phyloP scores from a whole-genome alignment of 192 early-diverging fungal species.

The Fimicolochytrium jonesii region DNA sequence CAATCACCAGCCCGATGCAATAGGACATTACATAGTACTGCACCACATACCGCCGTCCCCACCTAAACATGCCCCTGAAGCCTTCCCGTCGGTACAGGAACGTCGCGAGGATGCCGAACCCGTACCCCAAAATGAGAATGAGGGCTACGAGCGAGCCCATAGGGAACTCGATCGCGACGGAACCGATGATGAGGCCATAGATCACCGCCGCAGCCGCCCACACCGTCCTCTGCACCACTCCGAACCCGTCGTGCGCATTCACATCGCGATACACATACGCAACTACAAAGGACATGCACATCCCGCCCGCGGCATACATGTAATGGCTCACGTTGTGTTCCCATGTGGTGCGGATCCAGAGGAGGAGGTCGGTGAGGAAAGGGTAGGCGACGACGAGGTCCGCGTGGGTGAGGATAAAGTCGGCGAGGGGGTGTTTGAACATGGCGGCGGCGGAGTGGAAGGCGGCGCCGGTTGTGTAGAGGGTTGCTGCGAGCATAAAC shows the following conservation, averaged over 20 bases:
- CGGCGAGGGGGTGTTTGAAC: slow-evolving; percentile 30
- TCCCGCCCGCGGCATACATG: slow-evolving; percentile 36
- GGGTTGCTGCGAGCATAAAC: slow-evolving; percentile 22
- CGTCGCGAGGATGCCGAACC: slow-evolving; percentile 18
- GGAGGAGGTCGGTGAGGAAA: slow-evolving; percentile 11
- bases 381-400: slow-evolving; percentile 12
- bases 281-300: slow-evolving; percentile 8
- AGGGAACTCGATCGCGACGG: slow-evolving; percentile 33
- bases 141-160: slow-evolving; percentile 24
- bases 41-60: slow-evolving; percentile 16
- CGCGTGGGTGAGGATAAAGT: slow-evolving; percentile 2
- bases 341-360: slow-evolving; percentile 32
- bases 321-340: slow-evolving; percentile 32
- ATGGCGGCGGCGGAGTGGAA: slow-evolving; percentile 36
- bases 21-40: slow-evolving; percentile 20
- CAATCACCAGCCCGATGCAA: slow-evolving; percentile 2
- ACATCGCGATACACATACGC: slow-evolving; percentile 19
- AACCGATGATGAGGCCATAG: slow-evolving; percentile 27
- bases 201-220: slow-evolving; percentile 8
- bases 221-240: not conserved
- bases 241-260: not conserved
- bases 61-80: not conserved
- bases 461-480: slow-evolving; percentile 39
- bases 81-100: slow-evolving; percentile 11
- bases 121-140: slow-evolving; percentile 11